Conservation (phyloP, 2,329 filamentous ascomycete genomes). For the Fragosphaeria purpurea region DNA sequence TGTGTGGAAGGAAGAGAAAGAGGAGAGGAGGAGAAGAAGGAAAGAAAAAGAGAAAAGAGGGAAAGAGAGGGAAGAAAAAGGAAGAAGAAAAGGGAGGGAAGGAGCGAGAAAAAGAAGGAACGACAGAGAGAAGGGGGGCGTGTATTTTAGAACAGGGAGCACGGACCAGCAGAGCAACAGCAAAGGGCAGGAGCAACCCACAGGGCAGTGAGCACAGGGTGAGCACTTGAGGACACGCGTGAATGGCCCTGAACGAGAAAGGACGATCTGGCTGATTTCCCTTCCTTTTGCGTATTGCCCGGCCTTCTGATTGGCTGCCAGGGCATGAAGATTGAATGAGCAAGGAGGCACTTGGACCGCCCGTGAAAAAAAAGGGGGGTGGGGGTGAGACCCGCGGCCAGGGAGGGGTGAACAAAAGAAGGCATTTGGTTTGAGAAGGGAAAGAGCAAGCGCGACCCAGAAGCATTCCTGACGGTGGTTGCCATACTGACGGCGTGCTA, state of each 20-base stretch:
- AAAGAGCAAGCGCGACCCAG: too few species aligned
- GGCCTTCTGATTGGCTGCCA: constrained; percentile 5
- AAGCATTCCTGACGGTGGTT: neutral
- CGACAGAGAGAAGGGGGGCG: constrained; percentile 2
- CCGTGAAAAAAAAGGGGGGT: neutral
- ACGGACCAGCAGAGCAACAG: neutral
- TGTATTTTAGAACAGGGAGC: neutral
- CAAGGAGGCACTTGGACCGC: constrained; percentile 4
- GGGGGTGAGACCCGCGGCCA: neutral
- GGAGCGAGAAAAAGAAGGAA: constrained; percentile 10
- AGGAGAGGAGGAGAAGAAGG: constrained; percentile 4
- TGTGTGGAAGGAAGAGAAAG: neutral
- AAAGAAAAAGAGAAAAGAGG: constrained; percentile 9
- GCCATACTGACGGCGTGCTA: neutral
- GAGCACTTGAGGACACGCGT: too few species aligned
- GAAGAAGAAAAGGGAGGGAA: constrained; percentile 11
- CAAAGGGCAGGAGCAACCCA: constrained; percentile 8
- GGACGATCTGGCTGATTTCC: too few species aligned
- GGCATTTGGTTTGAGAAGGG: too few species aligned
- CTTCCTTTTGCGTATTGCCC: neutral
- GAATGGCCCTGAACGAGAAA: too few species aligned
- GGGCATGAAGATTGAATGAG: constrained; percentile 3
- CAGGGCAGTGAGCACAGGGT: neutral
- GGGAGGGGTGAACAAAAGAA: too few species aligned
- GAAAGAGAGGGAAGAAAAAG: constrained; percentile 11